Percentiles rank a stretch among this genome's conserved stretches.
Conservation (phyloP, 352 stramenopile genomes). For the Globisporangium abappressorium region DNA sequence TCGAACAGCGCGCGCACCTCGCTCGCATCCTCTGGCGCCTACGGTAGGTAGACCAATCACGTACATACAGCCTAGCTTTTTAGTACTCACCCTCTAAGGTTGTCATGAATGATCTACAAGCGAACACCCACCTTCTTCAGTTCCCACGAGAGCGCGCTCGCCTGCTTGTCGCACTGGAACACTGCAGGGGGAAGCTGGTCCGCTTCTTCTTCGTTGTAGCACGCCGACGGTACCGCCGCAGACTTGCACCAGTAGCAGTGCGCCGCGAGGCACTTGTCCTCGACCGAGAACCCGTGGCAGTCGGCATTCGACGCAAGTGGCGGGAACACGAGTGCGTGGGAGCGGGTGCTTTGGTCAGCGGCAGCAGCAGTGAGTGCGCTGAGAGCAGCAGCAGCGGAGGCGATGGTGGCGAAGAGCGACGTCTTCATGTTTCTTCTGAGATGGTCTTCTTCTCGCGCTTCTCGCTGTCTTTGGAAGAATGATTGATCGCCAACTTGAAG, state of each 20-base stretch:
- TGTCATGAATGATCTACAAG: too few relatives aligned
- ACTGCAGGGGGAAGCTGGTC: constrained; percentile 61
- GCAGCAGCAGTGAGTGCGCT: not conserved
- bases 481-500: not conserved
- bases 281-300: constrained; percentile 49
- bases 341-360: not conserved
- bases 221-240: constrained; percentile 75
- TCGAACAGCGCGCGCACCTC: constrained; percentile 44
- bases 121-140: constrained; percentile 18
- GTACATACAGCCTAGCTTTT: too few relatives aligned
- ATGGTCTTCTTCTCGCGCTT: not conserved
- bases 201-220: constrained; percentile 69
- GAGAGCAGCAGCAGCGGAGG: not conserved
- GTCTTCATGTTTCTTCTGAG: constrained; percentile 8
- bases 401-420: not conserved
- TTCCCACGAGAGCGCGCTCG: constrained; percentile 26
- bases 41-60: not conserved
- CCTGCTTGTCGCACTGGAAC: constrained; percentile 64
- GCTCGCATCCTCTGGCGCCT: constrained; percentile 24
- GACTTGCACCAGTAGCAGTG: constrained; percentile 78
- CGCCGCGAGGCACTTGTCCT: constrained; percentile 46
- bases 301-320: constrained; percentile 18
- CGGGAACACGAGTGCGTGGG: constrained; percentile 31
- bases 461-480: not conserved
- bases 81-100: too few relatives aligned